Evolutionary conservation across 495 filamentous ascomycete genomes (phyloP).

Genomic region (Amniculicola lignicola): DNA sequence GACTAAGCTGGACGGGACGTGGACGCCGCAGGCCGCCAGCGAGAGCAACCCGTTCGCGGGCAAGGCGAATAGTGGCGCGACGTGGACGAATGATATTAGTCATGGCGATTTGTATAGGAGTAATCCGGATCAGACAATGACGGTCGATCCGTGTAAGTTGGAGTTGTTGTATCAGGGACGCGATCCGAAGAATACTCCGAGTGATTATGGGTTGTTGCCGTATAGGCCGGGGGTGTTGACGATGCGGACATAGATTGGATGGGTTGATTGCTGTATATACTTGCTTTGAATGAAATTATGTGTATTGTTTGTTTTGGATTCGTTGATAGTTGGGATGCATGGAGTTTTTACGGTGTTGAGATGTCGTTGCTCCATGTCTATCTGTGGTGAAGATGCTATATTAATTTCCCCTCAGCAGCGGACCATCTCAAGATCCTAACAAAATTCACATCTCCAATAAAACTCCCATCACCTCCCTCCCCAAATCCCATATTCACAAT

Average conservation of each 20-base stretch:
- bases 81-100: conserved; percentile 37
- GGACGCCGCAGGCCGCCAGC: conserved; percentile 28
- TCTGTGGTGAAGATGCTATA: too few relatives aligned
- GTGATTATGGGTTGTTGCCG: conserved; percentile 27
- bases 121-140: conserved; percentile 34
- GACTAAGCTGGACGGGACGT: conserved; percentile 22
- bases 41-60: conserved; percentile 35
- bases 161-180: conserved; percentile 35
- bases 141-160: conserved; percentile 34
- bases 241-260: conserved; percentile 36
- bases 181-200: conserved; percentile 20
- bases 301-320: too few relatives aligned
- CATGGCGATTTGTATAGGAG: conserved; percentile 32
- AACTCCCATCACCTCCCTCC: too few relatives aligned
- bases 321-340: too few relatives aligned
- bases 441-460: too few relatives aligned
- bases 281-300: too few relatives aligned
- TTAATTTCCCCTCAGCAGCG: too few relatives aligned
- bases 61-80: conserved; percentile 27
- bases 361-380: too few relatives aligned
- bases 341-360: too few relatives aligned
- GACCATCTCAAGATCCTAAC: too few relatives aligned
- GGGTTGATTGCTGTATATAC: too few relatives aligned
- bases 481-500: too few relatives aligned
- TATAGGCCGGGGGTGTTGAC: conserved; percentile 32